These are phyloP conservation scores for Typha latifolia DNA, from an alignment of 176 grass and related monocot genomes.

Conservation along the genomic window DNA sequence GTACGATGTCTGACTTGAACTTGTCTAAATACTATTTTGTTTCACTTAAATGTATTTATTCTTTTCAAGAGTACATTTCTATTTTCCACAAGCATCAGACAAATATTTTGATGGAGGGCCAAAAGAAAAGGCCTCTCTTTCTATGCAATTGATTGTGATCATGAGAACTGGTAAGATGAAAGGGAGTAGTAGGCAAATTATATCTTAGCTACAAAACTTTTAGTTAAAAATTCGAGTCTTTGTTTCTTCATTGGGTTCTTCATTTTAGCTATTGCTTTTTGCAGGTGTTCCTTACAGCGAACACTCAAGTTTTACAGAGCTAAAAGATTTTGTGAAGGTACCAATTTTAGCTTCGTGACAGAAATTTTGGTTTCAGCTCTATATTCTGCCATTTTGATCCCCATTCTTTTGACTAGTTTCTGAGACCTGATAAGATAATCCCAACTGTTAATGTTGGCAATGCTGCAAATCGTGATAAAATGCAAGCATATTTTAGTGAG, in stretches of 20 bases:
- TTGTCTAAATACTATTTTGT: background rate
- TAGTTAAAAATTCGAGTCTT: background rate
- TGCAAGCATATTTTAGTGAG: slow-evolving; percentile 44
- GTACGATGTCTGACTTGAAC: slow-evolving; percentile 19
- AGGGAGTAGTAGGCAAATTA: background rate
- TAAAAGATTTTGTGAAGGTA: slow-evolving; percentile 73
- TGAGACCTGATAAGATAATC: slow-evolving; percentile 43
- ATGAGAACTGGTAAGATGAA: background rate
- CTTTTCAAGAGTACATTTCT: background rate
- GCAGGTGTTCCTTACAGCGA: slow-evolving; percentile 50
- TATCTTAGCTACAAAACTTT: background rate
- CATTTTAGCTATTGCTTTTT: background rate
- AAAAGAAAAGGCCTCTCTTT: background rate
- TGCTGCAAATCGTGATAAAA: slow-evolving; percentile 36
- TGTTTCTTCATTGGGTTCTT: background rate
- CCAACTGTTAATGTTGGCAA: slow-evolving; percentile 54
- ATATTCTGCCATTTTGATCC: background rate
- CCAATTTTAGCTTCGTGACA: background rate
- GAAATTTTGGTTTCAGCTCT: background rate
- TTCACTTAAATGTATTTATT: background rate
- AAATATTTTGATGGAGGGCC: background rate
- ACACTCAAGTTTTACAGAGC: slow-evolving; percentile 69
- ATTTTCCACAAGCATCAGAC: background rate
- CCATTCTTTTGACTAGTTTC: slow-evolving; percentile 24
- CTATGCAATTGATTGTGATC: background rate